Conservation (phyloP, 2,329 filamentous ascomycete species). For the Cladosporium colombiae region DNA sequence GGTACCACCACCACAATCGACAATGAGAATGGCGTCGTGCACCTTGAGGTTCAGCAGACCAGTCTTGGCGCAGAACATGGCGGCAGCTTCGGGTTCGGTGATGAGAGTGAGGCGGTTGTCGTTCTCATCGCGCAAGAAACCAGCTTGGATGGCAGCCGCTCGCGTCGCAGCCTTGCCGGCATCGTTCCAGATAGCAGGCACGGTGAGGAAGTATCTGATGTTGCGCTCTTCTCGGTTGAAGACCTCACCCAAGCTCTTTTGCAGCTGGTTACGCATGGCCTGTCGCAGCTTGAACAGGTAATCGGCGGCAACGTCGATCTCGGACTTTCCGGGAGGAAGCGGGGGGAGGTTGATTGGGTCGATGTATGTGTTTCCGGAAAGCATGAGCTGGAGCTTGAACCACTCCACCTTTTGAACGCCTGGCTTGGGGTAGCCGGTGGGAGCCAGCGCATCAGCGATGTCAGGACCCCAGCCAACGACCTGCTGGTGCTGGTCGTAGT, state of each 20-base stretch:
- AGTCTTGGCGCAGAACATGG: constrained; percentile 96
- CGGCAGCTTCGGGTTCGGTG: constrained; percentile 94
- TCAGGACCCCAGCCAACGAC: constrained; percentile 99
- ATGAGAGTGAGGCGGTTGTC: constrained; percentile 94
- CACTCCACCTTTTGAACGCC: constrained; percentile 99
- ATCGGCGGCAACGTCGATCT: constrained; percentile 98
- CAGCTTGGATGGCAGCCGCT: constrained; percentile 93
- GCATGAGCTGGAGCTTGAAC: constrained; percentile 99
- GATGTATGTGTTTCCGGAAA: constrained; percentile 98
- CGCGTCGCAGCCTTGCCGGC: constrained; percentile 95
- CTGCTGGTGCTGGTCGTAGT: constrained; percentile 99
- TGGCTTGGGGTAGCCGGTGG: constrained; percentile 95
- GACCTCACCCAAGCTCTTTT: constrained; percentile 95
- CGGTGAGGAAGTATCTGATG: constrained; percentile 95
- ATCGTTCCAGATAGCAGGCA: constrained; percentile 99
- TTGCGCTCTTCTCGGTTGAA: constrained; percentile 98
- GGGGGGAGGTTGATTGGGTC: constrained; percentile 98
- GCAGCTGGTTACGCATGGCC: constrained; percentile 91
- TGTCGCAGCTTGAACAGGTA: constrained; percentile 98
- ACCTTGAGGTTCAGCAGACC: constrained; percentile 94
- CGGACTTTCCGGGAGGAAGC: constrained; percentile 94
- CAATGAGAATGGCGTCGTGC: constrained; percentile 97
- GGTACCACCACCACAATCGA: constrained; percentile 96
- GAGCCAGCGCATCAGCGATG: constrained; percentile 93
- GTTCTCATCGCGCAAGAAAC: constrained; percentile 94